phyloP scores from a whole-genome alignment of 352 stramenopile species.

The Blastocystis hominis region DNA sequence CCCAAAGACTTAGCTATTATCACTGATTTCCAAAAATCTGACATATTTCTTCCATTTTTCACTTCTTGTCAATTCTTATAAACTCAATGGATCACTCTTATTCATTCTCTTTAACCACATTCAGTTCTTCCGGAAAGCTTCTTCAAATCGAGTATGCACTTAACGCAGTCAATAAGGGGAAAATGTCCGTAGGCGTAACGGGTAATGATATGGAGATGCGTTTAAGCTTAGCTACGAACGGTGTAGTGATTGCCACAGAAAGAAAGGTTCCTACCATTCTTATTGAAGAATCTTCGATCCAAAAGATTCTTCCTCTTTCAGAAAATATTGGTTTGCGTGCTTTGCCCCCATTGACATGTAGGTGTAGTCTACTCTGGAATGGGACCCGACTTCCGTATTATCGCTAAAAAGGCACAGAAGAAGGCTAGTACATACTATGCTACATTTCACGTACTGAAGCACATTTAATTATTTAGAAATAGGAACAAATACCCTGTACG shows the following conservation, averaged over 20 bases:
- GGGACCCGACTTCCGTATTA: conserved; percentile 92
- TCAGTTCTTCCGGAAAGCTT: conserved; percentile 94
- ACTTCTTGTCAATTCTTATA: conserved; percentile 2
- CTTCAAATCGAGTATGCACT: conserved; percentile 99
- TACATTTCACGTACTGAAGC: conserved; percentile 73
- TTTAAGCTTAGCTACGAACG: conserved; percentile 81
- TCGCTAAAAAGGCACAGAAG: conserved; percentile 88
- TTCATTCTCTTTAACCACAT: conserved; percentile 98
- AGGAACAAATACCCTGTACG: conserved; percentile 80
- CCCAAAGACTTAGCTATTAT: too few species aligned
- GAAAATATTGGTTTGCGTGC: conserved; percentile 66
- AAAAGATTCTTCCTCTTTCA: conserved; percentile 88
- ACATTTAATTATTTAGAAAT: not conserved
- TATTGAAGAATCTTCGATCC: conserved; percentile 83
- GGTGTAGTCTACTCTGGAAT: conserved; percentile 92
- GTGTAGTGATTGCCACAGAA: conserved; percentile 95
- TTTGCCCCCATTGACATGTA: not conserved
- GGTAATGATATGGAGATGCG: conserved; percentile 62
- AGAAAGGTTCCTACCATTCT: conserved; percentile 91
- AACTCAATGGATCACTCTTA: conserved; percentile 67
- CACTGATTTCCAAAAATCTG: too few species aligned
- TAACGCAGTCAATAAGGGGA: conserved; percentile 89
- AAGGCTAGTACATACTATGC: conserved; percentile 85
- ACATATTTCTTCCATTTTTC: not conserved
- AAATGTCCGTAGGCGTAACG: conserved; percentile 91